Conservation (phyloP, 306 rosid genomes). For the Calophaca sinica region DNA sequence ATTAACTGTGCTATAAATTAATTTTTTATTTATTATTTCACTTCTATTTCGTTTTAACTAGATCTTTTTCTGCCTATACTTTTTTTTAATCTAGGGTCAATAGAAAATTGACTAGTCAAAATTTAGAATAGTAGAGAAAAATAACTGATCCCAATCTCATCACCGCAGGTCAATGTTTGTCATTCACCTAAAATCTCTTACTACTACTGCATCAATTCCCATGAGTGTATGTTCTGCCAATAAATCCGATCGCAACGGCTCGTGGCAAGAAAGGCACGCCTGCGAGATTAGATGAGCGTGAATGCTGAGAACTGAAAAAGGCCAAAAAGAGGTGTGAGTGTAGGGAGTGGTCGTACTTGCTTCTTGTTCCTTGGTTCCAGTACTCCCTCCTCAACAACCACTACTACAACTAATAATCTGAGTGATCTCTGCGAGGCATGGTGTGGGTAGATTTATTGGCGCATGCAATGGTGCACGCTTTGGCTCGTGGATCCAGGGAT, state of each 20-base stretch:
- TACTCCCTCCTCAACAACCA: too few relatives aligned
- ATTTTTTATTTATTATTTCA: too few relatives aligned
- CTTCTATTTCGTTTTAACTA: too few relatives aligned
- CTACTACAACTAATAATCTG: too few relatives aligned
- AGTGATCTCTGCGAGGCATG: not conserved
- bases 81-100: too few relatives aligned
- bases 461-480: slow-evolving; percentile 53
- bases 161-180: too few relatives aligned
- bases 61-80: not conserved
- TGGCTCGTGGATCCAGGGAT: slow-evolving; percentile 45
- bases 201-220: too few relatives aligned
- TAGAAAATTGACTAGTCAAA: too few relatives aligned
- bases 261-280: slow-evolving; percentile 40
- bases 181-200: too few relatives aligned
- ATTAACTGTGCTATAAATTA: too few relatives aligned
- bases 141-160: too few relatives aligned
- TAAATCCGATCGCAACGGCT: slow-evolving; percentile 34
- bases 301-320: slow-evolving; percentile 22
- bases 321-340: not conserved
- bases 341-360: not conserved
- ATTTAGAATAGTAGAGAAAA: too few relatives aligned
- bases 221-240: not conserved
- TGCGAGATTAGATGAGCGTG: slow-evolving; percentile 25
- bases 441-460: slow-evolving; percentile 34
- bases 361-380: not conserved